Base-by-base conservation (phyloP, 2,329 filamentous ascomycete genomes). In the Diaporthe sp. region DNA sequence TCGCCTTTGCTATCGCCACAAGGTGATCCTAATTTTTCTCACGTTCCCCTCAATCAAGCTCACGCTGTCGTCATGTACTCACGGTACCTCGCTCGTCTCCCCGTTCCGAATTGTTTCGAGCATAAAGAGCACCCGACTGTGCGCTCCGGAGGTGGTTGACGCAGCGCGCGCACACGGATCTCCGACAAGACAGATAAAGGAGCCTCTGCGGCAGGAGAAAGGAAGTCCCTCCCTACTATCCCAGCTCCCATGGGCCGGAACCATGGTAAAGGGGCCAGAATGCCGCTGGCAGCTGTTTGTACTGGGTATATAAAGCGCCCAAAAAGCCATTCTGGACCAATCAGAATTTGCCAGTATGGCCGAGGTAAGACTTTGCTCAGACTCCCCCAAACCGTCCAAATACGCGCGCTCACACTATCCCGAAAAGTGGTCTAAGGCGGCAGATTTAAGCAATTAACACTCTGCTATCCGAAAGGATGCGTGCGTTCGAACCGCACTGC, bases 401-500 rank as follows among this genome's bases (percentile, higher is more conserved):
- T 69, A 34, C 72, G 61, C 72, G 72, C 55, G 73, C 74, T 75
- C 72, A 75, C 55, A 65, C 59, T 44, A 7, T 13, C 62, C 37
- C 22, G 5, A n/a, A 39, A 17, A 74, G 73, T 74, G 73, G 61
- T 75, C 59, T 69, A 61, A 75, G 71, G 74, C 74, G 74, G 74
- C 74, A 75, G 70, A 73, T 75, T 74, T 74, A 74, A 74, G 73
- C 12, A 59, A 61, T 58, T 74, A 71, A 67, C 17, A 74, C 74
- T 75, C 69, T 75, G 74, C 74, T 75, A 75, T 75, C 74, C 74
- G 74, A 73, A 73, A 75, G 74, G 74, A 75, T 75, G 74, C 74
- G 74, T 75, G 74, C 74, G 74, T 75, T 75, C 74, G 74, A 75
- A 75, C 74, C 74, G 74, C 74, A 75, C 74, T 75, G 74, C 74